Percentiles rank a stretch among this genome's conserved stretches.
These are phyloP conservation scores for Phoma sp. DNA, from an alignment of 2,329 filamentous ascomycete species.

Conservation along the genomic window DNA sequence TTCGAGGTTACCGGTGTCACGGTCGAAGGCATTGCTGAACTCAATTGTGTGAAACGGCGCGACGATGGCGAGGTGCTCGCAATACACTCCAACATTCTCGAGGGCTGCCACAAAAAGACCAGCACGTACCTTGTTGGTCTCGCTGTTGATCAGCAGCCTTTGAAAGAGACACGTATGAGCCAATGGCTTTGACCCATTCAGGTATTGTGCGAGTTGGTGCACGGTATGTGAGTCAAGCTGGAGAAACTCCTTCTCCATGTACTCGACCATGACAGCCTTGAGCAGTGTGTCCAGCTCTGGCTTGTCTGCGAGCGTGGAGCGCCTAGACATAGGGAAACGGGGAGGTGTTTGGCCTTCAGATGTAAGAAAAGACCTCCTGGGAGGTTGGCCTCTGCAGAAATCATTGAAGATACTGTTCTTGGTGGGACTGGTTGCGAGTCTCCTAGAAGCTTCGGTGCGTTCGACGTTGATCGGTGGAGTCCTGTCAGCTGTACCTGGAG, in stretches of 20 bases:
- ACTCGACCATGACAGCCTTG: constrained; percentile 4
- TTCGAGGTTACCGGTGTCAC: constrained; percentile 10
- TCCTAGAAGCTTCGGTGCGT: not conserved
- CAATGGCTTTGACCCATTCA: constrained; percentile 23
- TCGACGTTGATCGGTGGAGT: not conserved
- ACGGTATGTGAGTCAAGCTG: constrained; percentile 17
- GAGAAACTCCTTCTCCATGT: constrained; percentile 17
- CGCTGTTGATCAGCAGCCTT: constrained; percentile 21
- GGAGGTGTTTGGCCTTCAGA: not conserved
- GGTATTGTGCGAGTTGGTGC: constrained; percentile 14
- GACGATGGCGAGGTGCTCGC: constrained; percentile 22
- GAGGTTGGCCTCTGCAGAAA: constrained; percentile 12
- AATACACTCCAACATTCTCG: constrained; percentile 21
- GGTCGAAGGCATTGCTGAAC: constrained; percentile 17
- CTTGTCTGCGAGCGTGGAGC: constrained; percentile 21
- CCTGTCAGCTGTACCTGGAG: not conserved
- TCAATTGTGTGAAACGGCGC: constrained; percentile 22
- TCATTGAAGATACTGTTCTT: not conserved
- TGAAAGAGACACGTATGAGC: constrained; percentile 21
- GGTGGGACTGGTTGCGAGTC: not conserved
- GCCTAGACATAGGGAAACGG: constrained; percentile 11
- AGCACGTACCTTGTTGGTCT: constrained; percentile 21
- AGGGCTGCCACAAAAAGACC: constrained; percentile 19
- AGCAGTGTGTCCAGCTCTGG: constrained; percentile 26
- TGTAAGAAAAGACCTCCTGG: constrained; percentile 3